Evolutionary conservation across 306 rosid genomes (phyloP), one percentile per base, ranked within the genome.

Genomic region (Fragaria vesca): DNA sequence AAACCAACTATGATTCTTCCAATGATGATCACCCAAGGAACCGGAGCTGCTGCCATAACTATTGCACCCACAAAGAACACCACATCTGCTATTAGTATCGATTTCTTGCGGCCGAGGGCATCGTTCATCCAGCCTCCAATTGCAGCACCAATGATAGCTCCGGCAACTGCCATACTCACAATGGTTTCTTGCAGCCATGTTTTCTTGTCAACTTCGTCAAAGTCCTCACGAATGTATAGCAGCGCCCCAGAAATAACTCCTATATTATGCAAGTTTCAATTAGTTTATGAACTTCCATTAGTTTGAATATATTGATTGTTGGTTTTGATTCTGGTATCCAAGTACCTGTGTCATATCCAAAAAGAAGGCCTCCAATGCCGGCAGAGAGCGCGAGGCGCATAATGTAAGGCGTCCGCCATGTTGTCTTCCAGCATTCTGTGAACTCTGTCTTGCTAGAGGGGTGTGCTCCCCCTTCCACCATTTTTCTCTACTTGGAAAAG

Each of bases 191-290:
- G 88, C 70, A 92, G 88, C 96, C 97, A 90, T 87, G 94, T 94
- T 54, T 89, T 86, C 88, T 74, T 88, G 79, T 89, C 91, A 70
- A 90, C 94, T 46, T 72, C 74, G 0, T 79, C 60, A 45, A 94
- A 92, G 55, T 92, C 93, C 48, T 94, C 94, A 26, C 89, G 84
- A 61, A 92, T 92, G 77, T 94, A 90, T 47, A 89, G 86, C 85
- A 94, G 72, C 8, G 97, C 97, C 11, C 98, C 97, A 72, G 97
- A 94, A 77, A 94, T 90, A 62, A 94, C 98, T 78, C 97, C 96
- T 93, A 55, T 43, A 85, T 34, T 15, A 17, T 32, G 65, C 65
- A 30, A 2, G 4, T 48, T 16, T 72, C 34, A n/a, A 3, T 13
- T 21, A 42, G 32, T 40, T 24, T 61, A 61, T 61, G 40, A 28